Conservation (phyloP, 2,329 filamentous ascomycete genomes). For the Verticillium klebahnii region DNA sequence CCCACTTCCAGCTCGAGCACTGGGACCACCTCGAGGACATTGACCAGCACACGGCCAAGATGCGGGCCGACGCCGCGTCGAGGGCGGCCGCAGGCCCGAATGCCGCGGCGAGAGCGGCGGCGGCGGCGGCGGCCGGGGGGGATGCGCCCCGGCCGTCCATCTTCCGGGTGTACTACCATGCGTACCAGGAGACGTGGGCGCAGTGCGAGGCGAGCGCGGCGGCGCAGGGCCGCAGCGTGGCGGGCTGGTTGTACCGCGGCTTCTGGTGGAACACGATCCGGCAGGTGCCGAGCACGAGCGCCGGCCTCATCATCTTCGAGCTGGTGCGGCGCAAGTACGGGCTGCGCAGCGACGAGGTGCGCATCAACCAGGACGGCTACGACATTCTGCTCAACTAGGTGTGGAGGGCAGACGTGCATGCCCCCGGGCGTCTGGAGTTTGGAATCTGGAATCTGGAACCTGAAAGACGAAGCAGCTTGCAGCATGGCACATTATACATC, state of each 20-base stretch:
- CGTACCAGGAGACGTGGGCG: constrained; percentile 63
- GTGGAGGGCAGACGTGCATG: not conserved
- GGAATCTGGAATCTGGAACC: too few species aligned
- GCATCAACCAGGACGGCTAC: constrained; percentile 64
- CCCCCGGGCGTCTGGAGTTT: not conserved
- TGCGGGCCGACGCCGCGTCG: constrained; percentile 27
- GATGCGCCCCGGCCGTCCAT: constrained; percentile 36
- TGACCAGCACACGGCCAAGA: constrained; percentile 53
- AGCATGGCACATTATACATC: too few species aligned
- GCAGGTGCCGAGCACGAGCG: constrained; percentile 72
- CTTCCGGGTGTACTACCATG: constrained; percentile 62
- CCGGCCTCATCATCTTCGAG: constrained; percentile 75
- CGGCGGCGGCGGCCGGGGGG: constrained; percentile 26
- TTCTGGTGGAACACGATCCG: constrained; percentile 70
- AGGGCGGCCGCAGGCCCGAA: constrained; percentile 16
- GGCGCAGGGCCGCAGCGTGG: constrained; percentile 49
- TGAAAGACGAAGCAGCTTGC: too few species aligned
- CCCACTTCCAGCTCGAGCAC: constrained; percentile 66
- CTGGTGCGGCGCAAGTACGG: constrained; percentile 70
- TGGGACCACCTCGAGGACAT: constrained; percentile 70
- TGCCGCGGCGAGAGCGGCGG: constrained; percentile 9
- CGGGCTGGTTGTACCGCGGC: constrained; percentile 63
- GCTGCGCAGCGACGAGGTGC: constrained; percentile 54
- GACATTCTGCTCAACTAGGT: constrained; percentile 58
- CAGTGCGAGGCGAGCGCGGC: constrained; percentile 56